Evolutionary conservation across 2,329 filamentous ascomycete species (phyloP).

Genomic region (Fusarium oligoseptatum): DNA sequence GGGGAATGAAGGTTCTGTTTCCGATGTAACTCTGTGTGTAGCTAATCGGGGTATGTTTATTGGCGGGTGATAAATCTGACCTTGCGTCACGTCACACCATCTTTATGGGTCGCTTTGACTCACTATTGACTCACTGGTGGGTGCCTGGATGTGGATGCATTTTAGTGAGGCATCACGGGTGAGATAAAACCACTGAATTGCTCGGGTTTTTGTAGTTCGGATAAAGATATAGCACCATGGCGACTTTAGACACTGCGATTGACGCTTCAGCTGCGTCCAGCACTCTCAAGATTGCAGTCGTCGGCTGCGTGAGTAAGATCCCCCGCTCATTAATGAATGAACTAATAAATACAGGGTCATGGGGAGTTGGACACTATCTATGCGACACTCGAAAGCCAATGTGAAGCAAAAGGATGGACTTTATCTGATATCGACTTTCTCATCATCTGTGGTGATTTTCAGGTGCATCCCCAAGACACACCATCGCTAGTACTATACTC

Average conservation of each 20-base stretch:
- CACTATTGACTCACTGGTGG: background rate
- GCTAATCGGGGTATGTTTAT: background rate
- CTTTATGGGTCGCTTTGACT: background rate
- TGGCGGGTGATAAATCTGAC: background rate
- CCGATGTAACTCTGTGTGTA: background rate
- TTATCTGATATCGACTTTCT: constrained; percentile 79
- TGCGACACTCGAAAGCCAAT: constrained; percentile 5
- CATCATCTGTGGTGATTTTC: constrained; percentile 96
- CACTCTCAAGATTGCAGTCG: constrained; percentile 20
- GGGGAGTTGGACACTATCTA: constrained; percentile 27
- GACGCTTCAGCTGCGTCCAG: background rate
- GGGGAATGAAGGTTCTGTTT: background rate
- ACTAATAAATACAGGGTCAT: constrained; percentile 4
- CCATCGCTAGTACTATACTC: background rate
- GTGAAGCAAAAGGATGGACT: constrained; percentile 17
- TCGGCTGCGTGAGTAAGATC: constrained; percentile 24
- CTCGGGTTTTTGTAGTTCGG: background rate
- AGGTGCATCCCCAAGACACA: constrained; percentile 62
- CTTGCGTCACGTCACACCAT: background rate
- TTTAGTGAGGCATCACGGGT: background rate
- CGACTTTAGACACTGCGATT: background rate
- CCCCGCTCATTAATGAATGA: too few relatives aligned
- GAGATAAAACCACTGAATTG: background rate
- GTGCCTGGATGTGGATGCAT: background rate
- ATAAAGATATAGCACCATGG: background rate